Evolutionary conservation across 345 rosid species (phyloP).

Genomic region (Pistacia atlantica): DNA sequence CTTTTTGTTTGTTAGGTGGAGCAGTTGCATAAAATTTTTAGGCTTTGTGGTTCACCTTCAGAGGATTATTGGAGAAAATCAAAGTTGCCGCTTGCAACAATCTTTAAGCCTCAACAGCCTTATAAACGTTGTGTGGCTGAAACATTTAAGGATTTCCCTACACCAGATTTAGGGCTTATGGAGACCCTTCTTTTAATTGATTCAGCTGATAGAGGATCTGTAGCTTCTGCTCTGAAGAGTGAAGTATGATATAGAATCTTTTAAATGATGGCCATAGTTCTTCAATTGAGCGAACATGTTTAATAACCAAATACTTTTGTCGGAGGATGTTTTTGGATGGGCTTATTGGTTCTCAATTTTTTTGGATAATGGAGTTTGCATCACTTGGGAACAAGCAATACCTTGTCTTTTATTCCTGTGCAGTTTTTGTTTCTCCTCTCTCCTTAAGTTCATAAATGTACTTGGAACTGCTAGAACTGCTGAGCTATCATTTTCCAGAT

Average conservation of each 20-base stretch:
- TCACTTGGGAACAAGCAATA: neutral
- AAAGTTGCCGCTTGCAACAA: conserved; percentile 95
- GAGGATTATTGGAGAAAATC: conserved; percentile 97
- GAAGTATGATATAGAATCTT: conserved; percentile 51
- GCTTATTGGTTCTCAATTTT: neutral
- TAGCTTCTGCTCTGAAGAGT: conserved; percentile 71
- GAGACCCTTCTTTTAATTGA: conserved; percentile 85
- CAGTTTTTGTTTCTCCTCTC: no score
- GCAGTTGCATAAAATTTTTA: conserved; percentile 97
- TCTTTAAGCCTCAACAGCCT: conserved; percentile 97
- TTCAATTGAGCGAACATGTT: neutral
- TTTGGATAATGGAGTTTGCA: neutral
- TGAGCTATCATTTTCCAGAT: no score
- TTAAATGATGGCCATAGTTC: neutral
- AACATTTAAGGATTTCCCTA: conserved; percentile 92
- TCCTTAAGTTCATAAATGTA: neutral
- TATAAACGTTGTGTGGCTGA: conserved; percentile 89
- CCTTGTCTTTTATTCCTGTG: neutral
- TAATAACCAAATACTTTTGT: neutral
- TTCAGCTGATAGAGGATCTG: conserved; percentile 92
- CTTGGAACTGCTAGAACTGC: no score
- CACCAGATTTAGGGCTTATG: conserved; percentile 80
- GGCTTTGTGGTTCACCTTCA: conserved; percentile 96
- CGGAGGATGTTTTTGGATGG: neutral
- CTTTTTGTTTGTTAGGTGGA: conserved; percentile 67